A percentile compares a stretch with the other conserved stretches of the same genome.
These are phyloP conservation scores for Aphanomyces euteiches DNA, from an alignment of 352 stramenopile species.

Conservation along the genomic window DNA sequence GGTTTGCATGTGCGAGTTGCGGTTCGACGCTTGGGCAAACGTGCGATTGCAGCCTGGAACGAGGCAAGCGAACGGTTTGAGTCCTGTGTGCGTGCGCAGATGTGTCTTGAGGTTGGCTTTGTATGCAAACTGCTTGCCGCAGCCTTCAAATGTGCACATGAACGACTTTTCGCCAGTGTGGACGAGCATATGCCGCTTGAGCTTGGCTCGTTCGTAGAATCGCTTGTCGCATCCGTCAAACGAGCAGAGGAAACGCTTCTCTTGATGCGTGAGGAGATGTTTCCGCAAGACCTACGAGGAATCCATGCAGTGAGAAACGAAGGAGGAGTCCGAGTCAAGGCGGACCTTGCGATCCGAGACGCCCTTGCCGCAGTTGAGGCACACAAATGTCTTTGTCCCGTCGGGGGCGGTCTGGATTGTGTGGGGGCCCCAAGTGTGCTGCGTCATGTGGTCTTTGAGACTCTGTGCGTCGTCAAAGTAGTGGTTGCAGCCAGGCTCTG, in stretches of 20 bases:
- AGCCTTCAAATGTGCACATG: slow-evolving; percentile 71
- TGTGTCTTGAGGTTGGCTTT: slow-evolving; percentile 54
- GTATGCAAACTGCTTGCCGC: slow-evolving; percentile 85
- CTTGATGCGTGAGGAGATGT: slow-evolving; percentile 31
- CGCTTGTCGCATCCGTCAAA: slow-evolving; percentile 32
- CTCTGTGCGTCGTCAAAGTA: slow-evolving; percentile 27
- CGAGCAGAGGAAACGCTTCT: slow-evolving; percentile 30
- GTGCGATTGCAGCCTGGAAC: slow-evolving; percentile 61
- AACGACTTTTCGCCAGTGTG: slow-evolving; percentile 88
- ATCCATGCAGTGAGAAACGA: background rate
- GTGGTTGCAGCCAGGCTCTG: slow-evolving; percentile 20
- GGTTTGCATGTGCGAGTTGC: slow-evolving; percentile 28
- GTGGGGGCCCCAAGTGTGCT: slow-evolving; percentile 29
- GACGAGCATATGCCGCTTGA: slow-evolving; percentile 68
- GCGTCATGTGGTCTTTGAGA: slow-evolving; percentile 29
- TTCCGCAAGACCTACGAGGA: slow-evolving; percentile 28
- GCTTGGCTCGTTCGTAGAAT: slow-evolving; percentile 31
- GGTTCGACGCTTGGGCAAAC: slow-evolving; percentile 25
- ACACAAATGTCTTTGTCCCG: slow-evolving; percentile 21
- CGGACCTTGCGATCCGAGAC: slow-evolving; percentile 26
- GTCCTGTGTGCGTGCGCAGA: slow-evolving; percentile 48
- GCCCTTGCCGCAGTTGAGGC: slow-evolving; percentile 25
- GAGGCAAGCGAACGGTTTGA: slow-evolving; percentile 84
- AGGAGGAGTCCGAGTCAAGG: background rate
- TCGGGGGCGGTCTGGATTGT: slow-evolving; percentile 10